phyloP scores from a whole-genome alignment of 805 yeast species.

The Pichia heedii region DNA sequence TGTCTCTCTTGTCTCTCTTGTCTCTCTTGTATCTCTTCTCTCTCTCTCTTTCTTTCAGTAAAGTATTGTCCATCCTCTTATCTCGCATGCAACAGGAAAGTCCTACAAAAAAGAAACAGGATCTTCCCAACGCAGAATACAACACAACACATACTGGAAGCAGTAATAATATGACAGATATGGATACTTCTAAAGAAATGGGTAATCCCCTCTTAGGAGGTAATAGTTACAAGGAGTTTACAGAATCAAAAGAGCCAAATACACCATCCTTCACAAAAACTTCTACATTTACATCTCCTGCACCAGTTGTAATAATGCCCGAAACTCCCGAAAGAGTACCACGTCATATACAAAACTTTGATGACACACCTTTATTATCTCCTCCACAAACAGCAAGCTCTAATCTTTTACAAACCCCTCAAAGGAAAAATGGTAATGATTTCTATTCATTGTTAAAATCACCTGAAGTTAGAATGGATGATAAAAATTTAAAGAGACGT shows the following conservation, averaged over 20 bases:
- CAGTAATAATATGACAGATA: no score
- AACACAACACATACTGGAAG: not conserved
- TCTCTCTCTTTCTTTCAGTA: no score
- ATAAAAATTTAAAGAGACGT: conserved; percentile 19
- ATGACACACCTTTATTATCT: conserved; percentile 27
- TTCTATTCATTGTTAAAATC: conserved; percentile 29
- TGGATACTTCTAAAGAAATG: no score
- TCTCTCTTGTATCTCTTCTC: no score
- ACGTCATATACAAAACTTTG: conserved; percentile 12
- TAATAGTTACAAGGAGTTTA: not conserved
- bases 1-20: no score
- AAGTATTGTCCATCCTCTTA: no score
- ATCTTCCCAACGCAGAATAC: no score
- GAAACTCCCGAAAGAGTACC: conserved; percentile 11
- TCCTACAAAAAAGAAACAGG: no score
- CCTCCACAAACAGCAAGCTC: conserved; percentile 19
- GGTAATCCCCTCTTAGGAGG: not conserved
- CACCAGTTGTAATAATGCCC: conserved; percentile 26
- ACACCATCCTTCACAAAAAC: conserved; percentile 21
- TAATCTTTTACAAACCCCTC: conserved; percentile 18
- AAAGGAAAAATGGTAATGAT: conserved; percentile 24
- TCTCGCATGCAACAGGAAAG: no score
- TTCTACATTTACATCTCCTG: conserved; percentile 12
- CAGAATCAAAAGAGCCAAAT: conserved; percentile 14
- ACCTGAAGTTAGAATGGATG: conserved; percentile 21